Conservation (phyloP, 805 yeast species). For the Starmerella riodocensis region DNA sequence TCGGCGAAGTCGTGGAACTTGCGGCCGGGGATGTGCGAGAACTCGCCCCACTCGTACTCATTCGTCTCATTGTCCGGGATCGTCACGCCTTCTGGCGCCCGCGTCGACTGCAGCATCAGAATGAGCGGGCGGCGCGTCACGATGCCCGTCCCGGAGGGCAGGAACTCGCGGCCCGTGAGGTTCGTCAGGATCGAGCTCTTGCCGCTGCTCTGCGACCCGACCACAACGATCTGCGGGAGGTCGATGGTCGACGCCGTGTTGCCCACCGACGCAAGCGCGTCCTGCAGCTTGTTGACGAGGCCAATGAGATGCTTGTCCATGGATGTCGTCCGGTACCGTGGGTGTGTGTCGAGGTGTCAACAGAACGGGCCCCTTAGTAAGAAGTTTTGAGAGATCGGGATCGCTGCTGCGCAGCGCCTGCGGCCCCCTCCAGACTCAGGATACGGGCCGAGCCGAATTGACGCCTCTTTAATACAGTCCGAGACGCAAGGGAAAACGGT, state of each 20-base stretch:
- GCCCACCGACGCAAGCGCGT: conserved; percentile 87
- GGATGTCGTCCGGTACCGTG: neutral
- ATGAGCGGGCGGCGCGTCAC: conserved; percentile 80
- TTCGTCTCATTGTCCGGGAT: conserved; percentile 30
- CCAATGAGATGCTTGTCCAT: conserved; percentile 73
- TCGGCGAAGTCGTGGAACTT: conserved; percentile 79
- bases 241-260: conserved; percentile 69
- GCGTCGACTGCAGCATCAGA: conserved; percentile 61
- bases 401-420: too few relatives aligned
- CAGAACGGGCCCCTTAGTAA: too few relatives aligned
- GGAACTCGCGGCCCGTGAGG: conserved; percentile 80
- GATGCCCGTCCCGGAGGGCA: conserved; percentile 83
- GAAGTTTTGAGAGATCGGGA: too few relatives aligned
- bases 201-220: conserved; percentile 84
- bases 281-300: conserved; percentile 72
- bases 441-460: too few relatives aligned
- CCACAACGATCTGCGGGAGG: conserved; percentile 78
- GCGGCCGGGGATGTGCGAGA: conserved; percentile 80
- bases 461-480: too few relatives aligned
- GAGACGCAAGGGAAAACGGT: too few relatives aligned
- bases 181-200: conserved; percentile 81
- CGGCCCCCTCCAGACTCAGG: too few relatives aligned
- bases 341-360: neutral
- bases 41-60: conserved; percentile 86
- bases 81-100: conserved; percentile 16